These are phyloP conservation scores for Herpotrichia juniperi DNA, from an alignment of 2,329 filamentous ascomycete species.

Conservation along the genomic window DNA sequence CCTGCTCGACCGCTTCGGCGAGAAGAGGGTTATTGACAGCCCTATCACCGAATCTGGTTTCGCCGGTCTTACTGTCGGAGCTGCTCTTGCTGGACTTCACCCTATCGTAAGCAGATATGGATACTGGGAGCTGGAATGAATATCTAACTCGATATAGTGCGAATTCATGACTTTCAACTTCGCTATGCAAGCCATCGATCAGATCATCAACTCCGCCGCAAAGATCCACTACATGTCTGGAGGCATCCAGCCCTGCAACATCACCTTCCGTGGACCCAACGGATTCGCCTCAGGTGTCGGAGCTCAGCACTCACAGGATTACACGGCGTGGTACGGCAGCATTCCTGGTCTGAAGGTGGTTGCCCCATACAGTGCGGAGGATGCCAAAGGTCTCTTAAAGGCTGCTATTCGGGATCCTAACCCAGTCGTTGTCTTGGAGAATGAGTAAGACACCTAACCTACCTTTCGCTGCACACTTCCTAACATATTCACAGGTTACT, in stretches of 20 bases:
- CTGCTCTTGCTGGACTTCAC: constrained; percentile 91
- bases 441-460: constrained; percentile 48
- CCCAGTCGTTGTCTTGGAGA: constrained; percentile 76
- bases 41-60: constrained; percentile 99
- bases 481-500: constrained; percentile 62
- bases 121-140: not conserved
- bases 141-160: constrained; percentile 63
- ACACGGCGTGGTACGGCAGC: constrained; percentile 97
- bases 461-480: not conserved
- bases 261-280: constrained; percentile 99
- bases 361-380: constrained; percentile 92
- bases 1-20: constrained; percentile 93
- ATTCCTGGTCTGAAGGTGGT: constrained; percentile 98
- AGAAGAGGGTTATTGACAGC: constrained; percentile 96
- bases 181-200: constrained; percentile 99
- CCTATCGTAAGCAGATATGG: constrained; percentile 75
- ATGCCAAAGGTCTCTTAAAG: constrained; percentile 97
- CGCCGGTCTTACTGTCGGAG: constrained; percentile 89
- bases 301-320: constrained; percentile 99
- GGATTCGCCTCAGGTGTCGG: constrained; percentile 95
- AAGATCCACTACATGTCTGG: constrained; percentile 99
- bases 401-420: constrained; percentile 98
- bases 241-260: constrained; percentile 98
- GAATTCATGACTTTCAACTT: constrained; percentile 99
- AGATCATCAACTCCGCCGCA: constrained; percentile 97